Evolutionary conservation across 352 stramenopile genomes (phyloP).

Genomic region (Phytopythium delawarense): DNA sequence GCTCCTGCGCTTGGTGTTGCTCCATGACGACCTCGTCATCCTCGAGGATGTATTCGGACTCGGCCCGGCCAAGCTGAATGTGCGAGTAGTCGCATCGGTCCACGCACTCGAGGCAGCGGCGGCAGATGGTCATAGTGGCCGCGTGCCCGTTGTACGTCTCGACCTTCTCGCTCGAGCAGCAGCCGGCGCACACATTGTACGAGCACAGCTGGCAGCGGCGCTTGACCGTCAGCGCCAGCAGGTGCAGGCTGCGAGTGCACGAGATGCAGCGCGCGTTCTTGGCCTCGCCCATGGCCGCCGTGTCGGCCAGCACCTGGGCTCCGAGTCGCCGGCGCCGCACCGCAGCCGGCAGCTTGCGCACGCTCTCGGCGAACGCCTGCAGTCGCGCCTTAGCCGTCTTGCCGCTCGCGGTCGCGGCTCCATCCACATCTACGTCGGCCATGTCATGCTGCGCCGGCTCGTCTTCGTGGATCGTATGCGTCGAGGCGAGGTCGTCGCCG

Average conservation of each 20-base stretch:
- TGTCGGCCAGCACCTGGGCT: conserved; percentile 25
- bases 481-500: conserved; percentile 15
- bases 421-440: background rate
- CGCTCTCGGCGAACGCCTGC: conserved; percentile 17
- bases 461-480: conserved; percentile 25
- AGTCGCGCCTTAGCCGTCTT: conserved; percentile 26
- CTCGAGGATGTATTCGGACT: conserved; percentile 21
- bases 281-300: conserved; percentile 6
- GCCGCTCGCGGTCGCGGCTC: conserved; percentile 14
- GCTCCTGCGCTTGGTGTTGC: background rate
- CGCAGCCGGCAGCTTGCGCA: conserved; percentile 23
- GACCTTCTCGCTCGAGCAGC: conserved; percentile 32
- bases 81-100: conserved; percentile 35
- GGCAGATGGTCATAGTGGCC: conserved; percentile 29
- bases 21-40: conserved; percentile 8
- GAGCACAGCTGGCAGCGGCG: conserved; percentile 37
- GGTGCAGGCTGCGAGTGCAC: conserved; percentile 36
- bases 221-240: conserved; percentile 22
- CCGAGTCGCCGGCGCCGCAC: conserved; percentile 34
- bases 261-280: conserved; percentile 38
- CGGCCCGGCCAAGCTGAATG: conserved; percentile 18
- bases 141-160: conserved; percentile 35
- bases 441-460: background rate
- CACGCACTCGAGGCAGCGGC: conserved; percentile 38
- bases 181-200: conserved; percentile 43